These are phyloP conservation scores for Tolypocladium guangdongense DNA, from an alignment of 2,329 filamentous ascomycete species.

Conservation along the genomic window DNA sequence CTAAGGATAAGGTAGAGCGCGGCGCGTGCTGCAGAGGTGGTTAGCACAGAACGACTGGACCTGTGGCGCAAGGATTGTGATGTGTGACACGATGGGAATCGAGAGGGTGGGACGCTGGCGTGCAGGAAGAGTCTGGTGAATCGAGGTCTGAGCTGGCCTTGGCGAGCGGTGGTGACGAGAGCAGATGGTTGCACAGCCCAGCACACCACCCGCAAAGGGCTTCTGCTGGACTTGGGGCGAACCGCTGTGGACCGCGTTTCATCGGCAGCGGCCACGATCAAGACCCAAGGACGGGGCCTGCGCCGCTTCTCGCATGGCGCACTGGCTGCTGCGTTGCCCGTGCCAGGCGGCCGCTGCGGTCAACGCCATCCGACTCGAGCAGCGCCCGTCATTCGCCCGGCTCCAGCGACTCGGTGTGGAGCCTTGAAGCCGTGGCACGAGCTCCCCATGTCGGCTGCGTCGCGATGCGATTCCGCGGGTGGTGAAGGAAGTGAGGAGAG, in stretches of 20 bases:
- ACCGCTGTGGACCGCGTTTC: not conserved
- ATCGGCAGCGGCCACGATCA: not conserved
- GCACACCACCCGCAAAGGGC: not conserved
- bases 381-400: too few species aligned
- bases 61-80: not conserved
- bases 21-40: not conserved
- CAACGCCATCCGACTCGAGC: not conserved
- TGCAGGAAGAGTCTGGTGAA: too few species aligned
- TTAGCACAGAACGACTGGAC: not conserved
- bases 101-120: too few species aligned
- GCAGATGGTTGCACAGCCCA: not conserved
- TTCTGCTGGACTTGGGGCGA: not conserved
- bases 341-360: not conserved
- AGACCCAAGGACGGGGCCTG: not conserved
- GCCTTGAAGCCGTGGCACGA: not conserved
- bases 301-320: not conserved
- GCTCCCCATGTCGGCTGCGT: not conserved
- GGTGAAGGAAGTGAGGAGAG: too few species aligned
- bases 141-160: not conserved
- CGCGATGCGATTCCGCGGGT: not conserved
- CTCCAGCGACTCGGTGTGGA: not conserved
- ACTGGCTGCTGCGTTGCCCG: not conserved
- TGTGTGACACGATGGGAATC: not conserved
- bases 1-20: not conserved
- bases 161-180: not conserved